These are phyloP conservation scores for Wickerhamia fluorescens DNA, from an alignment of 805 yeast species.

Conservation along the genomic window DNA sequence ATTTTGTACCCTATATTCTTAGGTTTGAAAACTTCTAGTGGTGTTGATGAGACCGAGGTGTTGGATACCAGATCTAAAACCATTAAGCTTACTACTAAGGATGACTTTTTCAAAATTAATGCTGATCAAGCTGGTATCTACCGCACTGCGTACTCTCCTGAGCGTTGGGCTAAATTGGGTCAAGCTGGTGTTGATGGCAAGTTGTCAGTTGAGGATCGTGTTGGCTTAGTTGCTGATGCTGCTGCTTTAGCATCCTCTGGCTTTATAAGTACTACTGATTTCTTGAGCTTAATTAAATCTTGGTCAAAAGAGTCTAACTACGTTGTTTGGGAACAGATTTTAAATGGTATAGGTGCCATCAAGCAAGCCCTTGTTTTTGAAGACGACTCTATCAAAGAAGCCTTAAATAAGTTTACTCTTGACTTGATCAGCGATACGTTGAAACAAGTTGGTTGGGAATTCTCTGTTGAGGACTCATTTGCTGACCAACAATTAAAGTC, in stretches of 20 bases:
- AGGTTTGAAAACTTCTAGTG: conserved; percentile 51
- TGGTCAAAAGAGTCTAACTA: conserved; percentile 57
- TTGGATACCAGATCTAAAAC: conserved; percentile 39
- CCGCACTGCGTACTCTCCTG: conserved; percentile 63
- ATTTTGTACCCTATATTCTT: conserved; percentile 65
- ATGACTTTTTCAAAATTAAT: conserved; percentile 62
- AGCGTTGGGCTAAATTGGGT: conserved; percentile 65
- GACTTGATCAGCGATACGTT: conserved; percentile 51
- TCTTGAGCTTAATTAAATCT: conserved; percentile 50
- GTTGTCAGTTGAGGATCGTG: conserved; percentile 69
- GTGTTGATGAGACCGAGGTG: conserved; percentile 53
- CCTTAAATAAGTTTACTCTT: conserved; percentile 45
- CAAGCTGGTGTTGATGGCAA: conserved; percentile 48
- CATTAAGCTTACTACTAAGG: conserved; percentile 30
- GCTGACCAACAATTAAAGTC: conserved; percentile 63
- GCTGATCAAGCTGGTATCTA: conserved; percentile 70
- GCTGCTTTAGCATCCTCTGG: conserved; percentile 68
- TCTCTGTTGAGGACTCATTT: conserved; percentile 48
- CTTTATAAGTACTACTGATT: conserved; percentile 51
- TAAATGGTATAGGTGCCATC: conserved; percentile 41
- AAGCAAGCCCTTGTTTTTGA: conserved; percentile 53
- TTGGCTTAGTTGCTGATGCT: conserved; percentile 77
- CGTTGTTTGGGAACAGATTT: conserved; percentile 63
- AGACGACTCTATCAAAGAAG: conserved; percentile 36
- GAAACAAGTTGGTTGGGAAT: conserved; percentile 57